A percentile compares a stretch with the other conserved stretches of the same genome.
Evolutionary conservation across 257 asterid genomes (phyloP).

Genomic region (Solanum clarkiae): DNA sequence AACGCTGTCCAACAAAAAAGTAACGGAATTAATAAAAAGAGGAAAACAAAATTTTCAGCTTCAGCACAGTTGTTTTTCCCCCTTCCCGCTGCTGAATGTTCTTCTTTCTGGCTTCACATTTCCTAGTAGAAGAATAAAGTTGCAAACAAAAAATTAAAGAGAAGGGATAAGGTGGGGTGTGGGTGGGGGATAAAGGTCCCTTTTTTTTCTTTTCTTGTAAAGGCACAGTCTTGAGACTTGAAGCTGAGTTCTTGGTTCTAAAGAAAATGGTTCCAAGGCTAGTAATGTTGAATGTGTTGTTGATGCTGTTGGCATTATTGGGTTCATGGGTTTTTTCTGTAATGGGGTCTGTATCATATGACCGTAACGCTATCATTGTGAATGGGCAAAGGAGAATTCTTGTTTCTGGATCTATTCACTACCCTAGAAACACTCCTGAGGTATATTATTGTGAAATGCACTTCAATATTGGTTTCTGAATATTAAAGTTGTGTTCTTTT

Average conservation of each 20-base stretch:
- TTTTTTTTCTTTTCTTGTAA: not conserved
- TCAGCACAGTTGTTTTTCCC: not conserved
- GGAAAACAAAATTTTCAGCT: not conserved
- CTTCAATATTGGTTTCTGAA: not conserved
- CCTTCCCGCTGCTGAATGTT: not conserved
- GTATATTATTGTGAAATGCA: slow-evolving; percentile 17
- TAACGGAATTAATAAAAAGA: not conserved
- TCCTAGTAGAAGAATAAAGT: slow-evolving; percentile 27
- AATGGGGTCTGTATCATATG: slow-evolving; percentile 18
- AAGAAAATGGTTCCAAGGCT: not conserved
- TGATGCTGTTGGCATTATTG: slow-evolving; percentile 12
- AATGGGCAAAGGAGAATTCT: slow-evolving; percentile 27
- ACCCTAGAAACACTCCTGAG: slow-evolving; percentile 27
- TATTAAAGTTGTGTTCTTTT: not conserved
- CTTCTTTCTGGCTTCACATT: not conserved
- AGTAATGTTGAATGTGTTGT: slow-evolving; percentile 12
- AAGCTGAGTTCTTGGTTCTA: not conserved
- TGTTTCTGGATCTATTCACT: slow-evolving; percentile 27
- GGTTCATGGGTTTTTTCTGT: slow-evolving; percentile 13
- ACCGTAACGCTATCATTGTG: slow-evolving; percentile 8
- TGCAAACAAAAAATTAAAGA: not conserved
- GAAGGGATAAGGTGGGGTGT: not conserved
- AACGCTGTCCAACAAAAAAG: not conserved
- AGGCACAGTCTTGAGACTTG: not conserved
- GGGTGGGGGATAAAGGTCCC: not conserved